Evolutionary conservation across 2,329 filamentous ascomycete species (phyloP).

Genomic region (Neonectria coccinea): DNA sequence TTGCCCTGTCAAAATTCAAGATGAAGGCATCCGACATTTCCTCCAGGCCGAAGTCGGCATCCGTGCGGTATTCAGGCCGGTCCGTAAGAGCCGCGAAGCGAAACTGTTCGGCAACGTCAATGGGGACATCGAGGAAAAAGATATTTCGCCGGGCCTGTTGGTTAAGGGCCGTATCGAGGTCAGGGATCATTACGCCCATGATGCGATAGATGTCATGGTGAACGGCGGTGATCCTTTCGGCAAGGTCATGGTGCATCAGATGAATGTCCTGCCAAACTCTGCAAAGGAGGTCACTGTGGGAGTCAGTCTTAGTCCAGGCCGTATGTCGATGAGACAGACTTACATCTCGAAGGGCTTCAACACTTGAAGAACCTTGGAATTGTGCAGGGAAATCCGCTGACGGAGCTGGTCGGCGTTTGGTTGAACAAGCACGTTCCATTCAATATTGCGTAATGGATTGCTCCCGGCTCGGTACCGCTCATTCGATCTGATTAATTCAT

Average conservation of each 20-base stretch:
- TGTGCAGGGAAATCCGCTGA: conserved; percentile 49
- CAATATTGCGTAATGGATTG: conserved; percentile 48
- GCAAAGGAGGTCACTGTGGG: conserved; percentile 48
- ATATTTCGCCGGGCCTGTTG: conserved; percentile 34
- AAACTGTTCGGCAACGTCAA: conserved; percentile 41
- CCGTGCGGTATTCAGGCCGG: conserved; percentile 35
- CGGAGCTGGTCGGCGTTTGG: conserved; percentile 49
- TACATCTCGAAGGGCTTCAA: conserved; percentile 54
- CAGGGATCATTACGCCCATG: conserved; percentile 44
- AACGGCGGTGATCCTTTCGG: conserved; percentile 38
- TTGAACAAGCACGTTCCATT: conserved; percentile 53
- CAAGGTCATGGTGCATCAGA: conserved; percentile 43
- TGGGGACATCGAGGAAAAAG: conserved; percentile 37
- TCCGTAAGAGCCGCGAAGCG: conserved; percentile 40
- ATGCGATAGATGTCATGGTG: conserved; percentile 41
- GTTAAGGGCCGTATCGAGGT: conserved; percentile 42
- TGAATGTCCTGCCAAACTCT: conserved; percentile 47
- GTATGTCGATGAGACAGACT: conserved; percentile 16
- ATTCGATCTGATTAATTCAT: conserved; percentile 46
- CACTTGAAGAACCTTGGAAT: conserved; percentile 49
- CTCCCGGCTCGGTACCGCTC: conserved; percentile 43
- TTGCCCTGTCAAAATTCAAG: conserved; percentile 45
- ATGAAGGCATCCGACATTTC: conserved; percentile 51
- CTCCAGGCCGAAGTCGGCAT: conserved; percentile 39
- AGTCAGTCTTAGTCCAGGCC: conserved; percentile 16